phyloP scores from a whole-genome alignment of 2,329 filamentous ascomycete species.

The Ophiobolus disseminans region DNA sequence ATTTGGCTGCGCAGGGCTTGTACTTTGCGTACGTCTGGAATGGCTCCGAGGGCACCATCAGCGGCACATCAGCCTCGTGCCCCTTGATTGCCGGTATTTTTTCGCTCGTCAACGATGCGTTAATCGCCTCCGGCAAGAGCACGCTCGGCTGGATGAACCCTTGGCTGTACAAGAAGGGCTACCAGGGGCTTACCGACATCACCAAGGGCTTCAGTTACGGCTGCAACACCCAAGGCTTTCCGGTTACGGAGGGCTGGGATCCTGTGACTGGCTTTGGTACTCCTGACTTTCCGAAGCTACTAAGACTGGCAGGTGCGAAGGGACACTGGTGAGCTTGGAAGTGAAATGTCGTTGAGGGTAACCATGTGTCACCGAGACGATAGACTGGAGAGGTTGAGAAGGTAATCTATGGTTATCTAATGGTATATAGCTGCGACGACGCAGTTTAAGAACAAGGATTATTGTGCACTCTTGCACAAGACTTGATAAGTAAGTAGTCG shows the following conservation, averaged over 20 bases:
- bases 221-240: slow-evolving; percentile 49
- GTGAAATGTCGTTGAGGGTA: neutral
- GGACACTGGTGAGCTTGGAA: slow-evolving; percentile 6
- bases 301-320: slow-evolving; percentile 30
- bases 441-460: no score
- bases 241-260: slow-evolving; percentile 47
- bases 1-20: slow-evolving; percentile 67
- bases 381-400: neutral
- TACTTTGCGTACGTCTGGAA: slow-evolving; percentile 55
- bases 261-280: slow-evolving; percentile 48
- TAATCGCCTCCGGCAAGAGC: slow-evolving; percentile 58
- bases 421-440: no score
- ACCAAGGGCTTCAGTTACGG: slow-evolving; percentile 48
- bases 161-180: slow-evolving; percentile 62
- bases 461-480: no score
- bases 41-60: slow-evolving; percentile 49
- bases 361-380: neutral
- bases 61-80: slow-evolving; percentile 63
- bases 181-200: slow-evolving; percentile 59
- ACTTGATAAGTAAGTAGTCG: no score
- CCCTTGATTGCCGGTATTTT: slow-evolving; percentile 67
- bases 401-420: no score
- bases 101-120: slow-evolving; percentile 68
- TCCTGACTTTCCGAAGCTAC: slow-evolving; percentile 39
- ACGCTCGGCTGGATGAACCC: slow-evolving; percentile 67